phyloP scores from a whole-genome alignment of 768 basidiomycete species.

The Erythrobasidium yunnanense region DNA sequence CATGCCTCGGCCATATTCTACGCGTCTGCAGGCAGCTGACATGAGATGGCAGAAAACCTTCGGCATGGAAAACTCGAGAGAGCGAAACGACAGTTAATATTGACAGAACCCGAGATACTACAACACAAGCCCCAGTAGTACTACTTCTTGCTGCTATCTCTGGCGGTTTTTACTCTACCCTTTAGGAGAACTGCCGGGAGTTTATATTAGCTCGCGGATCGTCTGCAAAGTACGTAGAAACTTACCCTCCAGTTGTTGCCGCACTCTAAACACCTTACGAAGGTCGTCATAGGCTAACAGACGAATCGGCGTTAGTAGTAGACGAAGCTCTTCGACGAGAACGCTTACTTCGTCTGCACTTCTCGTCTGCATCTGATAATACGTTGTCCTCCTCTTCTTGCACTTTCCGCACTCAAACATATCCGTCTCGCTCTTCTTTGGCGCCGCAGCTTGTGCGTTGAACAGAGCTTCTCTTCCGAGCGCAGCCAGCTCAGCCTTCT shows the following conservation, averaged over 20 bases:
- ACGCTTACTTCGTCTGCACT: slow-evolving; percentile 95
- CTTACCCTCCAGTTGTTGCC: slow-evolving; percentile 44
- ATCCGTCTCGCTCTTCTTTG: slow-evolving; percentile 86
- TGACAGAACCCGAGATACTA: too few relatives aligned
- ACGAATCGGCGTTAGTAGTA: background rate
- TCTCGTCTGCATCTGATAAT: slow-evolving; percentile 76
- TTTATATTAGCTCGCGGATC: too few relatives aligned
- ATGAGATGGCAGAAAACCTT: too few relatives aligned
- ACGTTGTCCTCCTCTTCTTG: slow-evolving; percentile 56
- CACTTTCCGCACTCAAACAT: slow-evolving; percentile 94
- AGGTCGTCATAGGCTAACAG: slow-evolving; percentile 51
- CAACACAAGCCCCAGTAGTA: too few relatives aligned
- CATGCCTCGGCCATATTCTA: too few relatives aligned
- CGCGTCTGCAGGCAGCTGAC: too few relatives aligned
- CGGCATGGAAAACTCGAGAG: too few relatives aligned
- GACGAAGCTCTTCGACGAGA: slow-evolving; percentile 19
- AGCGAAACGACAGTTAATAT: too few relatives aligned
- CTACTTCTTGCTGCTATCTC: too few relatives aligned
- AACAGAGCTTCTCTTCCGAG: slow-evolving; percentile 78
- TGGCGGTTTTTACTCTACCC: too few relatives aligned
- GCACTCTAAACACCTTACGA: slow-evolving; percentile 70
- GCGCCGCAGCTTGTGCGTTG: slow-evolving; percentile 77
- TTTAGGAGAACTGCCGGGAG: too few relatives aligned
- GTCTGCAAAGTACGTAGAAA: too few relatives aligned
- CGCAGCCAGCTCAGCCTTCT: slow-evolving; percentile 68